phyloP scores from a whole-genome alignment of 2,329 filamentous ascomycete species.

The Colletotrichum sp. region DNA sequence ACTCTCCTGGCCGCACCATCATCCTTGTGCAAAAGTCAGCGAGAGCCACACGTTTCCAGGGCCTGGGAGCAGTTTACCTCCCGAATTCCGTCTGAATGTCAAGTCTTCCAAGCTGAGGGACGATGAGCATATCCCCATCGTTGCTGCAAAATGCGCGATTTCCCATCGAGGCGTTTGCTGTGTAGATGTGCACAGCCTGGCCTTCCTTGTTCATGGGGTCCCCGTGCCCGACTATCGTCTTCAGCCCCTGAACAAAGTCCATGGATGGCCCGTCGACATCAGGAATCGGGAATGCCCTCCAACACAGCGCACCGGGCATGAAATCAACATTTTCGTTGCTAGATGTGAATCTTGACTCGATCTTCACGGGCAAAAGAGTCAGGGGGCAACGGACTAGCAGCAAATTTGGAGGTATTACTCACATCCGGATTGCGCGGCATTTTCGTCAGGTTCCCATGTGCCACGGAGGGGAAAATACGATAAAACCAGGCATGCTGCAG shows the following conservation, averaged over 20 bases:
- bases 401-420: not conserved
- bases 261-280: constrained; percentile 25
- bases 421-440: constrained; percentile 16
- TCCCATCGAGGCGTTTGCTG: constrained; percentile 50
- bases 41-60: not conserved
- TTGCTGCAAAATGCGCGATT: constrained; percentile 53
- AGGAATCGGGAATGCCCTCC: constrained; percentile 38
- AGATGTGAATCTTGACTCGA: constrained; percentile 40
- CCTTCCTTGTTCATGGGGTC: constrained; percentile 56
- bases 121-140: constrained; percentile 70
- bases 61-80: constrained; percentile 35
- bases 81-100: constrained; percentile 73
- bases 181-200: constrained; percentile 53
- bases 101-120: constrained; percentile 65
- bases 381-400: not conserved
- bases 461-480: constrained; percentile 32
- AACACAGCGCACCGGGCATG: constrained; percentile 45
- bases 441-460: constrained; percentile 19
- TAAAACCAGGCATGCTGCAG: constrained; percentile 34
- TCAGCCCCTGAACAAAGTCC: constrained; percentile 52
- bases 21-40: constrained; percentile 4
- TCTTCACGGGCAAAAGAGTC: not conserved
- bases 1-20: constrained; percentile 68
- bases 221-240: constrained; percentile 54
- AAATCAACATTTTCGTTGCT: constrained; percentile 43